These are phyloP conservation scores for Sporothrix brunneoviolacea DNA, from an alignment of 2,329 filamentous ascomycete species.

Conservation along the genomic window DNA sequence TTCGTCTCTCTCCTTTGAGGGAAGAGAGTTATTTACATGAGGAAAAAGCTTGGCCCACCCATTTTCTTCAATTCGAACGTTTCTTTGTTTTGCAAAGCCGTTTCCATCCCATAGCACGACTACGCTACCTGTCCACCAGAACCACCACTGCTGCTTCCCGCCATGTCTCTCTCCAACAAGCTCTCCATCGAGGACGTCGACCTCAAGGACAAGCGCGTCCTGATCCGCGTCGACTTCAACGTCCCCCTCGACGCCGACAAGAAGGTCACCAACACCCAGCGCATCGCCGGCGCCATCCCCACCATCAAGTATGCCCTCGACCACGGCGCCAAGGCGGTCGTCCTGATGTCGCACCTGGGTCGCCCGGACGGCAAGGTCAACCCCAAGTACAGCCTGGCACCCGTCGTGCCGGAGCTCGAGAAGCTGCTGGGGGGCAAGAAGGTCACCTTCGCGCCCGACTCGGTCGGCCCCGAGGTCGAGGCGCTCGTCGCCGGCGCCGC, in stretches of 20 bases:
- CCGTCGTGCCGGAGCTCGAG: slow-evolving; percentile 85
- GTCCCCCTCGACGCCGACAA: slow-evolving; percentile 90
- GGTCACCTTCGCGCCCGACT: slow-evolving; percentile 86
- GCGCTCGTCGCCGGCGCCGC: slow-evolving; percentile 77
- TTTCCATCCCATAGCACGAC: too few species aligned
- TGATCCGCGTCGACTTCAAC: slow-evolving; percentile 99
- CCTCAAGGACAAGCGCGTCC: slow-evolving; percentile 95
- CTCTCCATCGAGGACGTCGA: slow-evolving; percentile 94
- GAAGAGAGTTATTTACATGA: too few species aligned
- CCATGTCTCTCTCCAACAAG: slow-evolving; percentile 92
- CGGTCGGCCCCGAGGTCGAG: slow-evolving; percentile 84
- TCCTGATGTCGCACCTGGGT: slow-evolving; percentile 98
- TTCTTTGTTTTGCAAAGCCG: not conserved
- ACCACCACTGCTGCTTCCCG: not conserved
- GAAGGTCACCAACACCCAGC: slow-evolving; percentile 96
- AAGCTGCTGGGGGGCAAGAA: slow-evolving; percentile 72
- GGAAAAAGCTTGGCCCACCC: not conserved
- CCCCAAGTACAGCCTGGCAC: slow-evolving; percentile 90
- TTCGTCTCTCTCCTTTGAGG: not conserved
- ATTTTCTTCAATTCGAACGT: not conserved
- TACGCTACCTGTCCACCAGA: too few species aligned
- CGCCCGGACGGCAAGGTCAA: slow-evolving; percentile 87
- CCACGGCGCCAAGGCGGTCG: slow-evolving; percentile 81
- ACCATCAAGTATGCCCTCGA: slow-evolving; percentile 94
- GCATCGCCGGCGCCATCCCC: slow-evolving; percentile 90